phyloP scores from a whole-genome alignment of 2,329 filamentous ascomycete species.

The Neoarthrinium moseri region DNA sequence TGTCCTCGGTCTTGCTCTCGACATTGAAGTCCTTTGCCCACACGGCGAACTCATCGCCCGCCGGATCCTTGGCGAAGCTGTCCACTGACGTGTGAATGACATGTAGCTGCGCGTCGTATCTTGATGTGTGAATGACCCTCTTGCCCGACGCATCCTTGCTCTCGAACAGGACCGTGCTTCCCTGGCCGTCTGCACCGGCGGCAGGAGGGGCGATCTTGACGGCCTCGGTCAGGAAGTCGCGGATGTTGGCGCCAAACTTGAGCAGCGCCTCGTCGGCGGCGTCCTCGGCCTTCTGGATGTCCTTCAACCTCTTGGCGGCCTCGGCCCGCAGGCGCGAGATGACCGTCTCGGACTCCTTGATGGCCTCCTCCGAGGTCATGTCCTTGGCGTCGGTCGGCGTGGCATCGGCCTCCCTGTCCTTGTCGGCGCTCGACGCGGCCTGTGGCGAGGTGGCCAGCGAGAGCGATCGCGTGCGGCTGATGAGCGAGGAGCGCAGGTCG shows the following conservation, averaged over 20 bases:
- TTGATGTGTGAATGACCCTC: constrained; percentile 88
- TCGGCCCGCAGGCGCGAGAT: constrained; percentile 74
- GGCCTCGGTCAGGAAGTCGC: constrained; percentile 87
- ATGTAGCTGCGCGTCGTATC: constrained; percentile 93
- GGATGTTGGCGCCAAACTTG: constrained; percentile 85
- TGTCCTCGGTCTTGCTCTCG: constrained; percentile 80
- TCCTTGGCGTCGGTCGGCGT: constrained; percentile 45
- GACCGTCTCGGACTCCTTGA: constrained; percentile 58
- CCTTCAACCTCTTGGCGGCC: constrained; percentile 79
- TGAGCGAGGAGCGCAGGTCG: constrained; percentile 65
- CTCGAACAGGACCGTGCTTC: constrained; percentile 79
- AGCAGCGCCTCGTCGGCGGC: constrained; percentile 93
- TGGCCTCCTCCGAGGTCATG: constrained; percentile 40
- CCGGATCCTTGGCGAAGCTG: constrained; percentile 80
- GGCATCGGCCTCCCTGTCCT: constrained; percentile 33
- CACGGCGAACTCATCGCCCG: constrained; percentile 68
- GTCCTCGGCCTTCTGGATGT: constrained; percentile 89
- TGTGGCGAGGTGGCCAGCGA: constrained; percentile 54
- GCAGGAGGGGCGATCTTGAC: constrained; percentile 80
- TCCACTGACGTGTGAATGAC: constrained; percentile 86
- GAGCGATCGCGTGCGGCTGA: constrained; percentile 71
- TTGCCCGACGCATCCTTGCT: constrained; percentile 89
- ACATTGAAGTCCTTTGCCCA: constrained; percentile 78
- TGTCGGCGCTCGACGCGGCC: constrained; percentile 27
- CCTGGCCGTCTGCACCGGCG: constrained; percentile 44